These are phyloP conservation scores for Ustilago sp. DNA, from an alignment of 1,284 basidiomycete genomes.

Conservation along the genomic window DNA sequence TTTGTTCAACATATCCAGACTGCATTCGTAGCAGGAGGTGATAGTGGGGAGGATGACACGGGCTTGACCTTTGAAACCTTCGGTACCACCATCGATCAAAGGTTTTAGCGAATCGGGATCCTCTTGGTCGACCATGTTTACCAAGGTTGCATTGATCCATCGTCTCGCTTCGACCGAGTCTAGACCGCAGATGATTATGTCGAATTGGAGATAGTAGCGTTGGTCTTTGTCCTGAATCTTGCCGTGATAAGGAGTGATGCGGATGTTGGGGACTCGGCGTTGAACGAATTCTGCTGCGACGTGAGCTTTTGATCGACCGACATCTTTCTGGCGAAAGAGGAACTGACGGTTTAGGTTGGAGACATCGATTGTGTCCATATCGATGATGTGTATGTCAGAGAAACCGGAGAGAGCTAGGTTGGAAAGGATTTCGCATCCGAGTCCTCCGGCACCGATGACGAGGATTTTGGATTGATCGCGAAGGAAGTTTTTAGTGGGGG, in stretches of 20 bases:
- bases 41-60: conserved; percentile 95
- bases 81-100: conserved; percentile 98
- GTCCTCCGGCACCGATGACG: conserved; percentile 78
- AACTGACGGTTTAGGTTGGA: conserved; percentile 99
- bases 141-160: conserved; percentile 98
- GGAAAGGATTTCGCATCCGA: conserved; percentile 68
- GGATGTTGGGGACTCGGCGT: conserved; percentile 91
- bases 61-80: conserved; percentile 99
- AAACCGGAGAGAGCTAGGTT: conserved; percentile 78
- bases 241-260: conserved; percentile 94
- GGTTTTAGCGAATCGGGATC: conserved; percentile 94
- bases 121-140: conserved; percentile 84
- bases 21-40: conserved; percentile 97
- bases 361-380: conserved; percentile 99
- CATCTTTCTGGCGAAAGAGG: conserved; percentile 90
- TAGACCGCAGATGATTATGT: conserved; percentile 95
- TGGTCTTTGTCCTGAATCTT: conserved; percentile 98
- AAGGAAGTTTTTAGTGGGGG: conserved; percentile 84
- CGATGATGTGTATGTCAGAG: conserved; percentile 98
- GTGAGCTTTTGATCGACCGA: conserved; percentile 92
- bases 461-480: conserved; percentile 87
- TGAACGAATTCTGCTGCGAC: conserved; percentile 87
- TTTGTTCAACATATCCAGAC: conserved; percentile 97
- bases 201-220: conserved; percentile 96
- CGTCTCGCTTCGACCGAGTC: conserved; percentile 86